These are phyloP conservation scores for Talaromyces atroroseus DNA, from an alignment of 2,329 filamentous ascomycete genomes.

Conservation along the genomic window DNA sequence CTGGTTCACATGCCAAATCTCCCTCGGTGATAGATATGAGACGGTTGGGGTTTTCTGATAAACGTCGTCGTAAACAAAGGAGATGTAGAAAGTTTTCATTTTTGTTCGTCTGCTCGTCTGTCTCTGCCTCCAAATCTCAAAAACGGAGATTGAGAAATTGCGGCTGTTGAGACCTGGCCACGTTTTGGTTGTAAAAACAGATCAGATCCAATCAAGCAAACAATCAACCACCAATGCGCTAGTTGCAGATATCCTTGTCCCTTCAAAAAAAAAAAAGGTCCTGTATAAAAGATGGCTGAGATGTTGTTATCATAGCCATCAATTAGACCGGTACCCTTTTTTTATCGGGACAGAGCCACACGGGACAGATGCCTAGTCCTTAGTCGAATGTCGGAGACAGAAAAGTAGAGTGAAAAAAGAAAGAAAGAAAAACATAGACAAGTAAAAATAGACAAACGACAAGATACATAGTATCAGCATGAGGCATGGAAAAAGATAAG, in stretches of 20 bases:
- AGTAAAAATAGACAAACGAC: background rate
- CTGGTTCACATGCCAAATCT: too few relatives aligned
- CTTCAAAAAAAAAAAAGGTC: slow-evolving; percentile 9
- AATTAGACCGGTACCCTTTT: slow-evolving; percentile 21
- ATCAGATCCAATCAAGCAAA: slow-evolving; percentile 57
- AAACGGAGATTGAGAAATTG: slow-evolving; percentile 38
- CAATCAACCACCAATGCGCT: slow-evolving; percentile 52
- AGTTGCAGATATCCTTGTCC: slow-evolving; percentile 14
- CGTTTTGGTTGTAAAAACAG: slow-evolving; percentile 79
- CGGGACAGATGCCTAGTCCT: background rate
- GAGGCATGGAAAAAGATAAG: background rate
- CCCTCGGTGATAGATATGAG: too few relatives aligned
- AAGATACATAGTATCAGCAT: background rate
- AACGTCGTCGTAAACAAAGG: background rate
- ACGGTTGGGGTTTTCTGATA: too few relatives aligned
- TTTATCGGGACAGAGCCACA: slow-evolving; percentile 19
- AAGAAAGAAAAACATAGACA: background rate
- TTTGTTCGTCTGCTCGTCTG: background rate
- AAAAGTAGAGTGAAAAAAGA: too few relatives aligned
- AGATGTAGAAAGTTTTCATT: background rate
- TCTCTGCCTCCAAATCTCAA: background rate
- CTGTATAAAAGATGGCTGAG: slow-evolving; percentile 47
- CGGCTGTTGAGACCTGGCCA: slow-evolving; percentile 62
- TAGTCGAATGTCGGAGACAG: background rate
- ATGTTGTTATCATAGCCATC: slow-evolving; percentile 67